phyloP scores from a whole-genome alignment of 176 grass and related monocot species.

The Chloris gayana region DNA sequence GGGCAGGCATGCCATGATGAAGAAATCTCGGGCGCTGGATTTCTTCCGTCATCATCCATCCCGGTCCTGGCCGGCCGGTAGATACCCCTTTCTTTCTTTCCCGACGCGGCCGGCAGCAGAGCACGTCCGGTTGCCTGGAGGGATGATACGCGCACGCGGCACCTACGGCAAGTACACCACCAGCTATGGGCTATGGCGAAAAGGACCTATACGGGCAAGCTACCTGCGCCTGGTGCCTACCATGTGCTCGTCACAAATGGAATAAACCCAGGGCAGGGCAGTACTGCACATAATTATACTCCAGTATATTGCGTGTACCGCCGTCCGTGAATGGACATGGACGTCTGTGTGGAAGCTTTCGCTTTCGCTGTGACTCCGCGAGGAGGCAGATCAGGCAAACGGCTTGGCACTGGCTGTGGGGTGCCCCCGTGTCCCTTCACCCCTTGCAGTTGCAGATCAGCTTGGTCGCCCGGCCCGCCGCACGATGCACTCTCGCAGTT shows the following conservation, averaged over 20 bases:
- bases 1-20: conserved; percentile 35
- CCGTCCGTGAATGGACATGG: neutral
- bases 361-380: neutral
- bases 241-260: conserved; percentile 2
- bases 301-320: neutral
- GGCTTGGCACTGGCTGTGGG: neutral
- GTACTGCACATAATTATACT: neutral
- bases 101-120: neutral
- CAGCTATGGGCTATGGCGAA: neutral
- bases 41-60: conserved; percentile 29
- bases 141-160: neutral
- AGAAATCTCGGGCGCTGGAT: conserved; percentile 43
- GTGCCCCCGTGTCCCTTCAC: neutral
- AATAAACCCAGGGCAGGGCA: neutral
- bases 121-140: conserved; percentile 12
- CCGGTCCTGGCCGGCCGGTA: neutral
- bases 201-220: neutral
- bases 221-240: neutral
- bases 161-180: neutral
- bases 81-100: neutral
- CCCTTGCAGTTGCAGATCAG: no score
- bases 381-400: neutral
- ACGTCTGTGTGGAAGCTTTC: conserved; percentile 1
- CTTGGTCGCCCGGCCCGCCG: neutral
- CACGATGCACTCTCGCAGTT: neutral